phyloP scores from a whole-genome alignment of 345 rosid genomes.

The Geranium brycei region DNA sequence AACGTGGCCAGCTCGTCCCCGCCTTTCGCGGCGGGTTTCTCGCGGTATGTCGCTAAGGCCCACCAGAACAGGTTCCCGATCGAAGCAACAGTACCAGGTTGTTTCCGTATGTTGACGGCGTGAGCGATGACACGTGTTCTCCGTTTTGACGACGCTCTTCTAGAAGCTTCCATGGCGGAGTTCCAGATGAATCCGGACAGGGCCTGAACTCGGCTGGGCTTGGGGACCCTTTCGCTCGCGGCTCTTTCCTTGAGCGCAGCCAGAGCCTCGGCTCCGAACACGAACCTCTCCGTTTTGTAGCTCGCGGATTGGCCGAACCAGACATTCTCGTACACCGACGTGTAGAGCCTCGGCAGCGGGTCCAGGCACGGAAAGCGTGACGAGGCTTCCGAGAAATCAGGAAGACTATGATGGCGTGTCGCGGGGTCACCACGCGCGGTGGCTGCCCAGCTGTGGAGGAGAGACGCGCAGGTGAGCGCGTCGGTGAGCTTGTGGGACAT shows the following conservation, averaged over 20 bases:
- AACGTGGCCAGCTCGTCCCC: neutral
- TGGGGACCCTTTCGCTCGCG: neutral
- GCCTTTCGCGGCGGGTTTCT: neutral
- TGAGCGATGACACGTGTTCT: neutral
- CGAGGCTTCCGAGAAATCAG: neutral
- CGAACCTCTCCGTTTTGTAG: constrained; percentile 7
- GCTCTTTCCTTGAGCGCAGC: constrained; percentile 3
- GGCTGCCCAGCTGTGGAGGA: constrained; percentile 9
- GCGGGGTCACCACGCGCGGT: neutral
- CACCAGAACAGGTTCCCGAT: neutral
- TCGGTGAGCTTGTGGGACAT: constrained; percentile 4
- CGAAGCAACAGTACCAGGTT: neutral
- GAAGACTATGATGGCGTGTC: neutral
- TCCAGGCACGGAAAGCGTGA: constrained; percentile 3
- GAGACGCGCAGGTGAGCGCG: constrained; percentile 1
- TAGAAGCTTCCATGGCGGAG: constrained; percentile 6
- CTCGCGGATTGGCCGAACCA: constrained; percentile 10
- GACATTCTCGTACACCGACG: neutral
- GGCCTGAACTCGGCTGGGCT: constrained; percentile 4
- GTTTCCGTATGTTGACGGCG: neutral
- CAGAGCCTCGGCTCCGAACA: constrained; percentile 7
- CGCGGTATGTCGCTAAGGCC: neutral
- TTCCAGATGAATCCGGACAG: constrained; percentile 13
- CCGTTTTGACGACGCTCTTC: neutral
- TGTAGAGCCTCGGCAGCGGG: constrained; percentile 6